Percentiles rank a stretch among this genome's conserved stretches.
These are phyloP conservation scores for Cladosporium sp. DNA, from an alignment of 2,329 filamentous ascomycete genomes.

Conservation along the genomic window DNA sequence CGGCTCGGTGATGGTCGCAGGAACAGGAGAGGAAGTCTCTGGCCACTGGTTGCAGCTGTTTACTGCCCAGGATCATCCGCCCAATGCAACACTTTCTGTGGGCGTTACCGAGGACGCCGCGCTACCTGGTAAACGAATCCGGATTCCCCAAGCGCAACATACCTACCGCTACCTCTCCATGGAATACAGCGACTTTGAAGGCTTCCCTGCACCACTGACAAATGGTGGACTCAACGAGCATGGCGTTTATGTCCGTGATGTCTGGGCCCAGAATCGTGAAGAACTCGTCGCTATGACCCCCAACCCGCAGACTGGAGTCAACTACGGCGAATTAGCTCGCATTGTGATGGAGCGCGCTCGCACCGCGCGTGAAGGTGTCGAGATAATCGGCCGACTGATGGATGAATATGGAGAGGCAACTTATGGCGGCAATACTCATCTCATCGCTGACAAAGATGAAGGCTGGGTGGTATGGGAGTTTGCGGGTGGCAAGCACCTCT, in stretches of 20 bases:
- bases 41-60: slow-evolving; percentile 45
- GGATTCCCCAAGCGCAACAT: slow-evolving; percentile 30
- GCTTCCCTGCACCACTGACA: slow-evolving; percentile 39
- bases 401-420: slow-evolving; percentile 37
- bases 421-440: slow-evolving; percentile 40
- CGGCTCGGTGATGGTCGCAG: slow-evolving; percentile 40
- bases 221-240: slow-evolving; percentile 41
- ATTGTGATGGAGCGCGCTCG: slow-evolving; percentile 37
- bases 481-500: slow-evolving; percentile 29
- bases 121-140: slow-evolving; percentile 31
- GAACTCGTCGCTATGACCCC: slow-evolving; percentile 38
- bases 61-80: slow-evolving; percentile 34
- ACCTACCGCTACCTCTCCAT: slow-evolving; percentile 33
- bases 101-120: slow-evolving; percentile 37
- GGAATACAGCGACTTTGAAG: slow-evolving; percentile 36
- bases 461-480: slow-evolving; percentile 33
- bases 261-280: slow-evolving; percentile 37
- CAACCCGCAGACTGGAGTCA: slow-evolving; percentile 35
- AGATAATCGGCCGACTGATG: slow-evolving; percentile 37
- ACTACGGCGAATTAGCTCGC: slow-evolving; percentile 38
- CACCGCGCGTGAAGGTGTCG: slow-evolving; percentile 37
- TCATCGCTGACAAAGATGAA: slow-evolving; percentile 36
- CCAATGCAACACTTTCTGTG: slow-evolving; percentile 39
- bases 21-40: slow-evolving; percentile 44
- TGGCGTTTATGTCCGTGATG: slow-evolving; percentile 37